A percentile compares a stretch with the other conserved stretches of the same genome.
Conservation (phyloP, 2,329 filamentous ascomycete genomes). For the Aureobasidium sp. region DNA sequence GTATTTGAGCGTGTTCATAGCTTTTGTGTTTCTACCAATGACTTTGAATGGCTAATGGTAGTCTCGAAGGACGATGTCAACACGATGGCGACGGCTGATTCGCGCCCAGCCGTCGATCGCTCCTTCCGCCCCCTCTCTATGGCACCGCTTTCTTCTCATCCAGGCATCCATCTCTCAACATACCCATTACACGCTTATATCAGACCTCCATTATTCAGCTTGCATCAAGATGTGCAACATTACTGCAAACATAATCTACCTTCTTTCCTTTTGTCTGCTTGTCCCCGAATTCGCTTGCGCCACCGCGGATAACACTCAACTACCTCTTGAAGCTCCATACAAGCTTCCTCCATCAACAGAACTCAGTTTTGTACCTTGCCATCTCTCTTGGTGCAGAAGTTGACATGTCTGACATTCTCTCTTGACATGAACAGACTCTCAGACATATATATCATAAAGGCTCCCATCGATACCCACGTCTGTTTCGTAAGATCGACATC, state of each 20-base stretch:
- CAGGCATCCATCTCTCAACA: neutral
- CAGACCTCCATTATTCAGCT: neutral
- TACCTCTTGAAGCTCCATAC: neutral
- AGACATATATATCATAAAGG: slow-evolving; percentile 92
- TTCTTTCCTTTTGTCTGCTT: neutral
- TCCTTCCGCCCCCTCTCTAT: neutral
- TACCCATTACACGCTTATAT: neutral
- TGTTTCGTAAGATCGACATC: slow-evolving; percentile 72
- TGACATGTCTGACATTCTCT: neutral
- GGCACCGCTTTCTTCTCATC: neutral
- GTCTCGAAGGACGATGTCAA: neutral
- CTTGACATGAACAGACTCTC: slow-evolving; percentile 43
- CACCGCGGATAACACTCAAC: neutral
- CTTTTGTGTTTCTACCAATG: too few relatives aligned
- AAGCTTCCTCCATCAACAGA: neutral
- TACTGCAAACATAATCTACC: neutral
- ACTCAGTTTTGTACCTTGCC: neutral
- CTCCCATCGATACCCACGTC: slow-evolving; percentile 63
- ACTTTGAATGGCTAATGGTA: too few relatives aligned
- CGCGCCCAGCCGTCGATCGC: neutral
- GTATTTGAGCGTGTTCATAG: too few relatives aligned
- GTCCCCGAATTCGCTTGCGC: neutral
- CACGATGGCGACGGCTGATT: neutral
- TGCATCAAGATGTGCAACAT: neutral
- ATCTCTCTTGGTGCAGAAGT: neutral